Percentiles rank a stretch among this genome's conserved stretches.
phyloP scores from a whole-genome alignment of 108 stramenopile genomes.

The Hondaea fermentalgiana region DNA sequence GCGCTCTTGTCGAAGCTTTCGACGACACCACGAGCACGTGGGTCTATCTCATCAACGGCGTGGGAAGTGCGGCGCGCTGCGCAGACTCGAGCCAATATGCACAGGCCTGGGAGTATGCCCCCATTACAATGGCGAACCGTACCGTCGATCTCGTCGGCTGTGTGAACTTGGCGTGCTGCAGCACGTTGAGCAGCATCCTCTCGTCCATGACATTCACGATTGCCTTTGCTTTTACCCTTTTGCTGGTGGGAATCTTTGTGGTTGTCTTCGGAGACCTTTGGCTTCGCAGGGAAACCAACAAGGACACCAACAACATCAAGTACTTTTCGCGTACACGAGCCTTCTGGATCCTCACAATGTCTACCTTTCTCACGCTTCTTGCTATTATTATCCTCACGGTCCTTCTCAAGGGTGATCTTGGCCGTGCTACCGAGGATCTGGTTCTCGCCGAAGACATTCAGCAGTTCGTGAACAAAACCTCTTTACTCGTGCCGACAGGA shows the following conservation, averaged over 20 bases:
- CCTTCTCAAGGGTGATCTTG: background rate
- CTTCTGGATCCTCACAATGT: background rate
- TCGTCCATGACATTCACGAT: background rate
- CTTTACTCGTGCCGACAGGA: background rate
- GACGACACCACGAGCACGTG: background rate
- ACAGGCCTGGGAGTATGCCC: background rate
- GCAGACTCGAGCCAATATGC: background rate
- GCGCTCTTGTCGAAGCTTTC: background rate
- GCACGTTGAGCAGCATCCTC: background rate
- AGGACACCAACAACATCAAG: background rate
- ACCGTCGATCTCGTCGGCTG: background rate
- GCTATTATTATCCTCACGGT: background rate
- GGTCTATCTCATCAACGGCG: background rate
- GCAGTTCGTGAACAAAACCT: background rate
- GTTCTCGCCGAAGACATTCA: background rate
- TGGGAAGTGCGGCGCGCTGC: background rate
- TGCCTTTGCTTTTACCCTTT: background rate
- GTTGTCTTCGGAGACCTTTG: background rate
- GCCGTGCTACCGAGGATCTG: background rate
- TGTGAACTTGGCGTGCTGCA: background rate
- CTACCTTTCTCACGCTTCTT: background rate
- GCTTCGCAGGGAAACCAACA: background rate
- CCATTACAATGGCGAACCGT: background rate
- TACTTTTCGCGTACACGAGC: background rate
- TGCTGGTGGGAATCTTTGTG: background rate